These are phyloP conservation scores for Pythium vanterpoolii DNA, from an alignment of 352 stramenopile species.

Conservation along the genomic window DNA sequence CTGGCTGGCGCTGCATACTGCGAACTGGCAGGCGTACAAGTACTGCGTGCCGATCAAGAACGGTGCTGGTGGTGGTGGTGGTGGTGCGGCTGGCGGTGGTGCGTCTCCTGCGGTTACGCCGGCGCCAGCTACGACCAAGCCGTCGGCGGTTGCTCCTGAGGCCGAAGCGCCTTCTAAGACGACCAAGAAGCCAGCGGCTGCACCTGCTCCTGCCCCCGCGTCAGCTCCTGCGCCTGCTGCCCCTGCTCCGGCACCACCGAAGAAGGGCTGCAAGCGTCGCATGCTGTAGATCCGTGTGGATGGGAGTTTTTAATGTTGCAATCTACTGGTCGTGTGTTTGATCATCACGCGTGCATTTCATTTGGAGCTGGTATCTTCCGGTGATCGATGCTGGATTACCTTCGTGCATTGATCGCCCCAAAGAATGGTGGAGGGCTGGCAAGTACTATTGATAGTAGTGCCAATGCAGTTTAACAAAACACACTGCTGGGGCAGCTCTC, in stretches of 20 bases:
- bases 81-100: neutral
- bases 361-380: too few species aligned
- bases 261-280: neutral
- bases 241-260: neutral
- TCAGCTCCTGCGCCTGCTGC: neutral
- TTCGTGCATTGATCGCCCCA: too few species aligned
- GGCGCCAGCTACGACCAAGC: neutral
- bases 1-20: conserved; percentile 27
- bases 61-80: neutral
- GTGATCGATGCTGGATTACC: too few species aligned
- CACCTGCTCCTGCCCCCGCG: neutral
- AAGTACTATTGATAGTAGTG: too few species aligned
- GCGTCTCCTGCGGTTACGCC: neutral
- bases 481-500: too few species aligned
- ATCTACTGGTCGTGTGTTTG: too few species aligned
- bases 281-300: neutral
- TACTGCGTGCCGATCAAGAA: conserved; percentile 26
- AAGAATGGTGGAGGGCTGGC: too few species aligned
- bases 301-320: neutral
- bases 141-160: neutral
- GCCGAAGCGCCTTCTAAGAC: neutral
- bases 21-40: conserved; percentile 32
- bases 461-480: too few species aligned
- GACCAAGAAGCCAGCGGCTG: neutral
- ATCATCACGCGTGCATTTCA: too few species aligned